Percentiles rank a stretch among this genome's conserved stretches.
Conservation (phyloP, 73 alveolate species). For the Tetrahymena malaccensis region DNA sequence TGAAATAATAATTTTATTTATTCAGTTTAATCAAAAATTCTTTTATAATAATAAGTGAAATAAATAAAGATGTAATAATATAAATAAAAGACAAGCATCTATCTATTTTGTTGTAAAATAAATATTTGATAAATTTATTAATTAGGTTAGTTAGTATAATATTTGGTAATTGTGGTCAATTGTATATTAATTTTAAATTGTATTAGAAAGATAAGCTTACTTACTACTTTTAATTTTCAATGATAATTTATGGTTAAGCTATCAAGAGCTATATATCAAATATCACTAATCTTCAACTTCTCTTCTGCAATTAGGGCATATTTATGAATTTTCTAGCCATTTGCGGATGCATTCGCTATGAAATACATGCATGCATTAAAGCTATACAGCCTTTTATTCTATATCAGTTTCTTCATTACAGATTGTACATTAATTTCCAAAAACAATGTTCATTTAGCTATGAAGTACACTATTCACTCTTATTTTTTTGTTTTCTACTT, state of each 20-base stretch:
- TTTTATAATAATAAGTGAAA: too few species aligned
- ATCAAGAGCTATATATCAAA: background rate
- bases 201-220: background rate
- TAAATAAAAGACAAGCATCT: background rate
- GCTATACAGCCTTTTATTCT: background rate
- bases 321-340: conserved; percentile 28
- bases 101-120: background rate
- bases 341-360: conserved; percentile 47
- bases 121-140: background rate
- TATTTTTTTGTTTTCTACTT: background rate
- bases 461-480: background rate
- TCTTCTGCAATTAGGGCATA: conserved; percentile 52
- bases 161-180: background rate
- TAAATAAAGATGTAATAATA: too few species aligned
- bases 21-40: too few species aligned
- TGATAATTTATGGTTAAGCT: background rate
- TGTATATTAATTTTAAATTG: too few species aligned
- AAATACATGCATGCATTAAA: conserved; percentile 48
- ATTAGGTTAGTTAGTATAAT: background rate
- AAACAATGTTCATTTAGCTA: background rate
- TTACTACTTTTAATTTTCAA: background rate
- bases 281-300: background rate
- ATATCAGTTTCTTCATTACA: background rate
- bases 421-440: background rate
- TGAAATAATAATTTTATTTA: too few species aligned